Evolutionary conservation across 768 basidiomycete species (phyloP), one percentile per base, ranked within the genome.

Genomic region (Cytidiella melzeri): DNA sequence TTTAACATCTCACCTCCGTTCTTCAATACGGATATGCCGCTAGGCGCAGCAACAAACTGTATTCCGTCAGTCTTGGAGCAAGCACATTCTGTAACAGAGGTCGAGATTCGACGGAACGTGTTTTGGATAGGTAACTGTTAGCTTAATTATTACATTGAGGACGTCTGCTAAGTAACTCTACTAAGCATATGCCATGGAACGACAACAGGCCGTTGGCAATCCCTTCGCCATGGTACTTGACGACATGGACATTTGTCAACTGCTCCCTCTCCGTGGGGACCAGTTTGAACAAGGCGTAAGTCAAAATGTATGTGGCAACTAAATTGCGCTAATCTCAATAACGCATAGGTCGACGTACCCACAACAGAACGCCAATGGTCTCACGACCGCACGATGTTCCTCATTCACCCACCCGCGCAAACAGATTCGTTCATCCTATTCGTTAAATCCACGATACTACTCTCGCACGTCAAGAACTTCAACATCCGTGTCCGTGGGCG

Each of bases 141-240:
- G 42, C 13, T 9, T 23, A 3, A 4, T 3, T 11, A 13, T 21
- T 10, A 4, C 26, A 30, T 23, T n/a, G 5, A 9, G 12, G 15
- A 18, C 18, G 2, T 34, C 11, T 40, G 47, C 3, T 38, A 15
- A 36, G 11, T 18, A 36, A 36, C 10, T 20, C 21, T 20, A 19
- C 13, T 19, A 84, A 41, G 80, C 83, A 5, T 88, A 87, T 60
- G 73, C 80, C 5, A 69, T 73, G 37, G 87, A 89, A 54, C 78
- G 86, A 21, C 74, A 80, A 51, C 77, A 81, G 49, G 80, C 84
- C 4, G 76, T 73, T 50, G 77, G 79, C 27, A 87, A 86, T 56
- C 81, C 81, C 15, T 89, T 85, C 79, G 82, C 86, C 0, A 68
- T 81, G 51, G 75, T 74, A 50, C 67, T 89, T 9, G 87, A 89